A percentile compares a stretch with the other conserved stretches of the same genome.
Evolutionary conservation across 1,284 basidiomycete genomes (phyloP).

Genomic region (Moesziomyces sp.): DNA sequence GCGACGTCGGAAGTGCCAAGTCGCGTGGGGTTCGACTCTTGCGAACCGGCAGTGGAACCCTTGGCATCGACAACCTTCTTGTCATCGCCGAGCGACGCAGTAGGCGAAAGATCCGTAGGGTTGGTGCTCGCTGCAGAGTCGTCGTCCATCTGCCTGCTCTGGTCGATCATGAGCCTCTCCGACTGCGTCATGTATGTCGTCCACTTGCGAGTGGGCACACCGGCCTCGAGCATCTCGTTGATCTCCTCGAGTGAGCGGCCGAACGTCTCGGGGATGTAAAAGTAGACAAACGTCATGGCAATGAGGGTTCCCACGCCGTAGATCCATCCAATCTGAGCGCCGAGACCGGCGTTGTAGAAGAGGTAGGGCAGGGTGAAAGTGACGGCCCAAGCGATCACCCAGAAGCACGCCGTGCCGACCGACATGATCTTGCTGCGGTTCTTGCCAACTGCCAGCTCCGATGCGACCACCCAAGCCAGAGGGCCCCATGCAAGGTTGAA

Average conservation of each 20-base stretch:
- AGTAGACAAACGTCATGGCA: conserved; percentile 69
- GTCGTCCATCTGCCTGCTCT: conserved; percentile 29
- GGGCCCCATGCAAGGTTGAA: conserved; percentile 71
- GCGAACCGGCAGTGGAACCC: not conserved
- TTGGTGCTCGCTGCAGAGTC: conserved; percentile 20
- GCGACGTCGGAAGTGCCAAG: conserved; percentile 35
- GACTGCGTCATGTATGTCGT: conserved; percentile 42
- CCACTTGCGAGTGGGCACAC: conserved; percentile 56
- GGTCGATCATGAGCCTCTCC: conserved; percentile 38
- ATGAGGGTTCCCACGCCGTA: conserved; percentile 67
- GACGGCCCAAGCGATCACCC: conserved; percentile 70
- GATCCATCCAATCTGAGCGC: conserved; percentile 69
- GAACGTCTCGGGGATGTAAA: conserved; percentile 68
- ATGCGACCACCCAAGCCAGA: conserved; percentile 68
- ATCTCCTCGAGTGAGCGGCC: conserved; percentile 61
- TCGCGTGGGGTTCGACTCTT: conserved; percentile 26
- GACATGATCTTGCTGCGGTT: conserved; percentile 70
- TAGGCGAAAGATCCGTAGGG: conserved; percentile 27
- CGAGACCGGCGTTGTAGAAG: conserved; percentile 67
- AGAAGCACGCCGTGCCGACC: conserved; percentile 70
- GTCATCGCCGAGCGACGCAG: conserved; percentile 20
- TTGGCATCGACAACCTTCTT: conserved; percentile 34
- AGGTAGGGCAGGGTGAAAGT: conserved; percentile 64
- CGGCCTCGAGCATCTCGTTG: conserved; percentile 59
- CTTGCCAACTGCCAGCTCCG: conserved; percentile 68